Conservation (phyloP, 164 flowering plant genomes). For the Aristolochia fimbriata region DNA sequence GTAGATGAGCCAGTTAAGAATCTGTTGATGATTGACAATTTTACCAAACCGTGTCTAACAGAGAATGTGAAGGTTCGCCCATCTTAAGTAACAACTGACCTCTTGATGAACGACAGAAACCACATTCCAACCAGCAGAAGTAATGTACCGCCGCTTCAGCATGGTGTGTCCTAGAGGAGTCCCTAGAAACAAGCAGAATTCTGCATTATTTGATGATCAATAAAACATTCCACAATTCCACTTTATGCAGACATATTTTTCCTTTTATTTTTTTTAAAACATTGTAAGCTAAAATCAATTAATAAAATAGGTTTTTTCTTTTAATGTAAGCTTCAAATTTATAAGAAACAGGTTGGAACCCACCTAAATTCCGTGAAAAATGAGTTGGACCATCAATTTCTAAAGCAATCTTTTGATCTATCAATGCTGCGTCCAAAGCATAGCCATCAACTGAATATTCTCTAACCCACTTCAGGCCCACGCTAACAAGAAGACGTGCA, state of each 20-base stretch:
- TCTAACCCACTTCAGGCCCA: constrained; percentile 81
- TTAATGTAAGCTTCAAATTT: background rate
- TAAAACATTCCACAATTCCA: too few species aligned
- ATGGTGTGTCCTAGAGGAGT: constrained; percentile 86
- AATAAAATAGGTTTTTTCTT: too few species aligned
- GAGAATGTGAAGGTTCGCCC: background rate
- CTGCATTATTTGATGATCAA: background rate
- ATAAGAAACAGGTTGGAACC: background rate
- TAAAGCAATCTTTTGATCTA: constrained; percentile 76
- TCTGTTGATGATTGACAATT: background rate
- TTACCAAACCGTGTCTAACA: background rate
- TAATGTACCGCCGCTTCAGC: constrained; percentile 69
- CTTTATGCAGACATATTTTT: background rate
- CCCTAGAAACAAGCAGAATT: constrained; percentile 35
- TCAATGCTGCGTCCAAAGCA: constrained; percentile 77
- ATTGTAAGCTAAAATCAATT: too few species aligned
- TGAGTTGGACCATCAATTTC: constrained; percentile 98
- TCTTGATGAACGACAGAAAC: constrained; percentile 64
- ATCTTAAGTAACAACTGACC: constrained; percentile 29
- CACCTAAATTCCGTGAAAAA: constrained; percentile 92
- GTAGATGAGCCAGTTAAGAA: background rate
- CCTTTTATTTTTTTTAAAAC: too few species aligned
- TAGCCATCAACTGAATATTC: constrained; percentile 77
- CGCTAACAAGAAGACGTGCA: constrained; percentile 72
- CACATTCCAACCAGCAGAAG: constrained; percentile 87